A percentile compares a stretch with the other conserved stretches of the same genome.
phyloP scores from a whole-genome alignment of 805 yeast genomes.

The Metschnikowia rubicola region DNA sequence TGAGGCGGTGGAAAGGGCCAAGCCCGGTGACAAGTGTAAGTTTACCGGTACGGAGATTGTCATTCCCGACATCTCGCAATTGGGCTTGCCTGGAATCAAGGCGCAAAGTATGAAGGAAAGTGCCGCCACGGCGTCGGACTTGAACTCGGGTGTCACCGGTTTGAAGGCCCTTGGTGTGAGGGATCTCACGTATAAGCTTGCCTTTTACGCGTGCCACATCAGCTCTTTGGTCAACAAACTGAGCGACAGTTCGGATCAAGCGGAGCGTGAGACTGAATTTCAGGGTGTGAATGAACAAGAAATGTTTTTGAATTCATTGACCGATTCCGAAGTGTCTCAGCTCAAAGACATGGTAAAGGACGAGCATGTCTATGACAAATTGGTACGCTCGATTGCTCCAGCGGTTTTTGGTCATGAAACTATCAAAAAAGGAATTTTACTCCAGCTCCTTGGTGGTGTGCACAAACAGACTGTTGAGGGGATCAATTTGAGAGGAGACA shows the following conservation, averaged over 20 bases:
- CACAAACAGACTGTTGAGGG: slow-evolving; percentile 94
- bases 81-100: slow-evolving; percentile 92
- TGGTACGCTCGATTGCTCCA: slow-evolving; percentile 89
- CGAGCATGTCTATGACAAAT: slow-evolving; percentile 75
- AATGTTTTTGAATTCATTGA: slow-evolving; percentile 69
- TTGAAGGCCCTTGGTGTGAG: slow-evolving; percentile 88
- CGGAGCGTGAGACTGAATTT: slow-evolving; percentile 25
- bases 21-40: slow-evolving; percentile 93
- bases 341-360: slow-evolving; percentile 88
- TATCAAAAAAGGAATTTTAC: slow-evolving; percentile 83
- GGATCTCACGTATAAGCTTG: slow-evolving; percentile 86
- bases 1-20: slow-evolving; percentile 91
- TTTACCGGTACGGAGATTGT: slow-evolving; percentile 95
- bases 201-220: slow-evolving; percentile 90
- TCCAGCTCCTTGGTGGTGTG: slow-evolving; percentile 92
- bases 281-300: slow-evolving; percentile 73
- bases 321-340: slow-evolving; percentile 79
- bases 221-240: slow-evolving; percentile 50
- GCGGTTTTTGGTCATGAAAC: slow-evolving; percentile 95
- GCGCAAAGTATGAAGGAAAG: slow-evolving; percentile 75
- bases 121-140: slow-evolving; percentile 61
- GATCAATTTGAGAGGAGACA: slow-evolving; percentile 92
- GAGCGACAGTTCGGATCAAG: slow-evolving; percentile 16
- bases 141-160: slow-evolving; percentile 85
- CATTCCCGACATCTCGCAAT: slow-evolving; percentile 88